Conservation (phyloP, 106 monocot species). For the Dactylorhiza incarnata region DNA sequence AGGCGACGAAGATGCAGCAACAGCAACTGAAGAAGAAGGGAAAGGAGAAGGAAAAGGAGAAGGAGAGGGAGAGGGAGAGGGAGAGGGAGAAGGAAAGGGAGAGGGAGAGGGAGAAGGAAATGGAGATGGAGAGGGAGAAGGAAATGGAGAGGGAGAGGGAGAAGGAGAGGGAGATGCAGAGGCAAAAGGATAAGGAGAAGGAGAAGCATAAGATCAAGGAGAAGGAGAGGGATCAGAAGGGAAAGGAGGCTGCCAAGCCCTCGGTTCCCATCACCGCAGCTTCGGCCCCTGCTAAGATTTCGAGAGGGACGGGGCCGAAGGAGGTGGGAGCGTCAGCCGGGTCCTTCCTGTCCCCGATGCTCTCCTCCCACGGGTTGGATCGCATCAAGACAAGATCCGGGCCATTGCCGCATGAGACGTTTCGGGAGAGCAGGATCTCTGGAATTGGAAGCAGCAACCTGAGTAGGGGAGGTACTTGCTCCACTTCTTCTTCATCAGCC, state of each 20-base stretch:
- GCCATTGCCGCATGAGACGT: slow-evolving; percentile 76
- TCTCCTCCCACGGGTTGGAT: slow-evolving; percentile 79
- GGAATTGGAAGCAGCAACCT: slow-evolving; percentile 63
- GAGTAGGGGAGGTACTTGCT: slow-evolving; percentile 18
- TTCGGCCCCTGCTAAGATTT: slow-evolving; percentile 38
- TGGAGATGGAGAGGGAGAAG: slow-evolving; percentile 16
- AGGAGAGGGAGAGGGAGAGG: slow-evolving; percentile 14
- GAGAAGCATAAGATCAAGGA: slow-evolving; percentile 16
- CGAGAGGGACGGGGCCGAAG: slow-evolving; percentile 14
- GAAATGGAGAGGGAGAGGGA: slow-evolving; percentile 32
- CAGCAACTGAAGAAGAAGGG: slow-evolving; percentile 13
- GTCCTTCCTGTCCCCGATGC: slow-evolving; percentile 54
- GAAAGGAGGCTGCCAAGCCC: slow-evolving; percentile 22
- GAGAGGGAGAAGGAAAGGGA: slow-evolving; percentile 19
- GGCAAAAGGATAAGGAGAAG: slow-evolving; percentile 10
- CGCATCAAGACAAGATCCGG: slow-evolving; percentile 99
- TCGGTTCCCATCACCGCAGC: not conserved
- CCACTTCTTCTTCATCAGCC: slow-evolving; percentile 31
- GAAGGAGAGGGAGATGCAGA: slow-evolving; percentile 8
- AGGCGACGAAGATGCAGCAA: slow-evolving; percentile 21
- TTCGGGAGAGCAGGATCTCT: slow-evolving; percentile 33
- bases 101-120: slow-evolving; percentile 15
- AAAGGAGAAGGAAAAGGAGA: slow-evolving; percentile 11
- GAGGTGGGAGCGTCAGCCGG: slow-evolving; percentile 12
- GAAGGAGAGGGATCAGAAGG: slow-evolving; percentile 27